Base-by-base conservation (phyloP, 1,284 basidiomycete genomes). In the Apiotrichum gamsii region DNA sequence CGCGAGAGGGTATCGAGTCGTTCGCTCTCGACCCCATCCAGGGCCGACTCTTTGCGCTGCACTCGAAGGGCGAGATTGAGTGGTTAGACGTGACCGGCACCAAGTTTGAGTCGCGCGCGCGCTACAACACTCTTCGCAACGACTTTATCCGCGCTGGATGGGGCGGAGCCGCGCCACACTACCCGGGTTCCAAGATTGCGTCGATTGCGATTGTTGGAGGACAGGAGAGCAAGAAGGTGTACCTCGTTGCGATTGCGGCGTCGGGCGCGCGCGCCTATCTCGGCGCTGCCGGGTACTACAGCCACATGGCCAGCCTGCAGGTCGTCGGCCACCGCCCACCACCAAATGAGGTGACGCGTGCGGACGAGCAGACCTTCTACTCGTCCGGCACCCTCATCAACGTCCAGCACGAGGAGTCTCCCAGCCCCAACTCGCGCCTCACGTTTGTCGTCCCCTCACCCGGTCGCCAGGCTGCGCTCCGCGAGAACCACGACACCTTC, bases 191-290 rank as follows among this genome's bases (percentile, higher is more conserved):
- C 2, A 51, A 58, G 20, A 62, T 75, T 38, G 70, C 70, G 13
- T 49, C 60, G 9, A 63, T 77, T 33, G 59, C 70, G 21, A 52
- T 67, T 8, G 58, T 76, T 23, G 61, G 60, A 5, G 56, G 57
- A 11, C 58, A 67, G 39, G 74, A 76, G 54, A 72, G 69, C 43
- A 58, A 61, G 16, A 74, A 81, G 21, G 73, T 83, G 13, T 85
- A 88, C 50, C 76, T 95, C 11, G 76, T 94, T 42, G 90, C 85
- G 1, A 74, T 91, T 41, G 87, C 89, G 16, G 76, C 77, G 16
- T 89, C 83, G 48, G 70, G 69, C 60, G 43, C 52, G 3, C 49
- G 52, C 20, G 24, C 41, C 20, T 54, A 54, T 34, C 46, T 54
- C 37, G 52, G 52, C 4, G 32, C 43, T 2, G 44, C 39, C 4